phyloP scores from a whole-genome alignment of 1,139 yeast genomes.

The Pichia sp. region DNA sequence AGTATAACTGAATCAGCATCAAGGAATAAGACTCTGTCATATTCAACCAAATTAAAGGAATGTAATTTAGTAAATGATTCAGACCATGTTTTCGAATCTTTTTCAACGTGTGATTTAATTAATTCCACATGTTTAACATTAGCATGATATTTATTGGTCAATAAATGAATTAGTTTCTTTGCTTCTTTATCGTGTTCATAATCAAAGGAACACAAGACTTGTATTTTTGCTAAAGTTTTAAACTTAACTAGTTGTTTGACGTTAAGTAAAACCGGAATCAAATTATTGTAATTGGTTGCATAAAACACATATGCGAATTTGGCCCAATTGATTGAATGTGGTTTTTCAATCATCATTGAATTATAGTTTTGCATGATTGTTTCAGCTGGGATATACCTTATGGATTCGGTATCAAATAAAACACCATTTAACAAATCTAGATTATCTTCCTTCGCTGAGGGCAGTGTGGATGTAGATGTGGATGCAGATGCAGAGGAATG shows the following conservation, averaged over 20 bases:
- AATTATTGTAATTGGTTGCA: slow-evolving; percentile 37
- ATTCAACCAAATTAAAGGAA: slow-evolving; percentile 45
- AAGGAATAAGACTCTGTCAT: slow-evolving; percentile 39
- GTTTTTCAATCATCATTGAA: slow-evolving; percentile 9
- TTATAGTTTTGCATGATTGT: slow-evolving; percentile 16
- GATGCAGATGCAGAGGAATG: background rate
- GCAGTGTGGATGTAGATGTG: background rate
- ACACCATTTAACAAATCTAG: background rate
- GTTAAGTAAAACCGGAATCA: slow-evolving; percentile 40
- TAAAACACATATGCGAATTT: slow-evolving; percentile 40
- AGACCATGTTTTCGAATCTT: slow-evolving; percentile 35
- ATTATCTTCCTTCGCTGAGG: background rate
- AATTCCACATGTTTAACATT: background rate
- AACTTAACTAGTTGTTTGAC: slow-evolving; percentile 31
- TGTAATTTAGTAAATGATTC: slow-evolving; percentile 50
- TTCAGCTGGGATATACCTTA: slow-evolving; percentile 18
- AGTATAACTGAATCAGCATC: slow-evolving; percentile 41
- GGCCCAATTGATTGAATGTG: slow-evolving; percentile 17
- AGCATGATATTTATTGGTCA: slow-evolving; percentile 1
- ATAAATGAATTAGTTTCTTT: slow-evolving; percentile 1
- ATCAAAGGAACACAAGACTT: slow-evolving; percentile 28
- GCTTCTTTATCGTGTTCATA: background rate
- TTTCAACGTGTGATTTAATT: slow-evolving; percentile 3
- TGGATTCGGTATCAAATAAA: slow-evolving; percentile 14
- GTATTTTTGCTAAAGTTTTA: slow-evolving; percentile 36